phyloP scores from a whole-genome alignment of 2,329 filamentous ascomycete species.

The Sarocladiaceae sp. region DNA sequence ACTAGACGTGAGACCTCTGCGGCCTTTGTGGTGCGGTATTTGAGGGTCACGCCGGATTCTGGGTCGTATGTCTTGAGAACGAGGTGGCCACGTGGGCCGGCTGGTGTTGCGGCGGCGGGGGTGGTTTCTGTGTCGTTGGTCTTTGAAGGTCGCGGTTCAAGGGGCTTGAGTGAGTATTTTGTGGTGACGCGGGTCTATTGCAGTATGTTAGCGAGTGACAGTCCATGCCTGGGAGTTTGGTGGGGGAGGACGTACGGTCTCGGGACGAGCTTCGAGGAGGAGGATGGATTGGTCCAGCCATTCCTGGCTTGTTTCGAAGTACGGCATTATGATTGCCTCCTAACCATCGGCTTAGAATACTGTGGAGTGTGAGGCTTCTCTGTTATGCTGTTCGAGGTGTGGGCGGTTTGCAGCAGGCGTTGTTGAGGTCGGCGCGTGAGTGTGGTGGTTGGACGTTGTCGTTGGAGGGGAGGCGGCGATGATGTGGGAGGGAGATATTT shows the following conservation, averaged over 20 bases:
- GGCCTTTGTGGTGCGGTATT: conserved; percentile 88
- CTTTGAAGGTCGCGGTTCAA: conserved; percentile 19
- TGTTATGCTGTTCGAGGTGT: not conserved
- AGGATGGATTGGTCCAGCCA: conserved; percentile 87
- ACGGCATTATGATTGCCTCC: conserved; percentile 57
- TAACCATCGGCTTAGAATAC: not conserved
- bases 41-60: conserved; percentile 72
- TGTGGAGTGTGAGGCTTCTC: not conserved
- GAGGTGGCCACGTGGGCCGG: conserved; percentile 62
- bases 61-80: conserved; percentile 90
- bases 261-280: conserved; percentile 80
- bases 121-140: conserved; percentile 22
- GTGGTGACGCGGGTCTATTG: conserved; percentile 88
- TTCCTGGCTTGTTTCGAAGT: conserved; percentile 78
- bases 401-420: not conserved
- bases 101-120: conserved; percentile 21
- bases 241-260: conserved; percentile 57
- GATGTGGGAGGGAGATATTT: conserved; percentile 10
- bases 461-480: conserved; percentile 3
- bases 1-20: conserved; percentile 85
- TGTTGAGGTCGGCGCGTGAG: conserved; percentile 1
- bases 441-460: not conserved
- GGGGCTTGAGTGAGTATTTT: conserved; percentile 72
- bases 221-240: too few relatives aligned
- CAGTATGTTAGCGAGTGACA: not conserved